Conservation (phyloP, 2,329 filamentous ascomycete genomes). For the Coniochaeta prunicola region DNA sequence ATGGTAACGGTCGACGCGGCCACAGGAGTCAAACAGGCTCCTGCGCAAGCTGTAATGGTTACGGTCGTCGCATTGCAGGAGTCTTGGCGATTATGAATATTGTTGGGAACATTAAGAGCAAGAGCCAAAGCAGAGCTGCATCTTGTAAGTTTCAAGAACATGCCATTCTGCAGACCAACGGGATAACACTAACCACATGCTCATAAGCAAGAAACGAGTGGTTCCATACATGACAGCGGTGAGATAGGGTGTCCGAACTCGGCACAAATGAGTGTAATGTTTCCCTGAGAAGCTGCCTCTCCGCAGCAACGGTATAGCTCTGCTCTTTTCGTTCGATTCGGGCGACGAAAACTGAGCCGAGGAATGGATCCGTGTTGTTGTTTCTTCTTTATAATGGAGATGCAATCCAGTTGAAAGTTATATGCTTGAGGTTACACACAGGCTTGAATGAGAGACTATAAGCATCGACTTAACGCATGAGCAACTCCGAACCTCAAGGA, state of each 20-base stretch:
- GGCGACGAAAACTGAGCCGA: too few relatives aligned
- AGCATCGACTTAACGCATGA: too few relatives aligned
- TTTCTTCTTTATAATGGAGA: too few relatives aligned
- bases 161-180: background rate
- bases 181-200: background rate
- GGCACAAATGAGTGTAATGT: slow-evolving; percentile 1
- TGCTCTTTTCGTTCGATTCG: background rate
- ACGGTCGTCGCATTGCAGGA: slow-evolving; percentile 3
- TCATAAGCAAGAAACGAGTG: slow-evolving; percentile 2
- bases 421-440: too few relatives aligned
- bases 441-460: background rate
- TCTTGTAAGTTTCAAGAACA: background rate
- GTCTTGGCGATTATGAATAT: background rate
- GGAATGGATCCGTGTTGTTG: too few relatives aligned
- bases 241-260: background rate
- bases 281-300: background rate
- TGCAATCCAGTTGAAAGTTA: too few relatives aligned
- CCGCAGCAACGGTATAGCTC: too few relatives aligned
- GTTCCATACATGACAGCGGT: slow-evolving; percentile 1
- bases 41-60: slow-evolving; percentile 8
- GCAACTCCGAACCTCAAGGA: background rate
- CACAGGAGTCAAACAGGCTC: background rate
- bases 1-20: slow-evolving; percentile 2
- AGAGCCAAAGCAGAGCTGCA: background rate
- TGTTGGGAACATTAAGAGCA: background rate